A percentile compares a stretch with the other conserved stretches of the same genome.
Conservation (phyloP, 257 asterid genomes). For the Salvia rosmarinus region DNA sequence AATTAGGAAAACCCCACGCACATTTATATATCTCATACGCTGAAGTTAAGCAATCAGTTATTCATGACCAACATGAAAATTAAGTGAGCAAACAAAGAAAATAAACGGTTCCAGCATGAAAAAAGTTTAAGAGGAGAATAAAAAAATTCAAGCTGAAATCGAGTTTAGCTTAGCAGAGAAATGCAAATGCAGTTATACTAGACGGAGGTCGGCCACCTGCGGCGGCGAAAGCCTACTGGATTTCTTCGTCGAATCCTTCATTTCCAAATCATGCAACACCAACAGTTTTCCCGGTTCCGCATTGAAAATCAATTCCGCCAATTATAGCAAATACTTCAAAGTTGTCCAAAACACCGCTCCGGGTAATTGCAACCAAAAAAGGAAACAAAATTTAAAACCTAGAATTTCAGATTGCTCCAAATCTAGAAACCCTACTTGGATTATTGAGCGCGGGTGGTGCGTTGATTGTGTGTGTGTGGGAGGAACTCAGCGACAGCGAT, state of each 20-base stretch:
- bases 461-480: neutral
- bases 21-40: conserved; percentile 1
- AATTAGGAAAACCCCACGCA: neutral
- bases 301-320: neutral
- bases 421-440: conserved; percentile 19
- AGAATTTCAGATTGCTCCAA: neutral
- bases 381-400: conserved; percentile 9
- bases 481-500: neutral
- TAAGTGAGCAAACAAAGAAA: neutral
- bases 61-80: neutral
- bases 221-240: neutral
- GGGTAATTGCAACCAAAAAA: neutral
- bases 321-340: neutral
- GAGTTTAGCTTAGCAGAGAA: neutral
- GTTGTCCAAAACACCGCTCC: neutral
- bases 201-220: conserved; percentile 21
- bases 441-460: neutral
- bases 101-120: neutral
- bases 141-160: neutral
- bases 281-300: neutral
- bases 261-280: neutral
- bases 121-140: neutral
- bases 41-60: neutral
- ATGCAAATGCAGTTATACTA: conserved; percentile 30
- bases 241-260: conserved; percentile 20